A percentile compares a stretch with the other conserved stretches of the same genome.
These are phyloP conservation scores for Globisporangium spinosum DNA, from an alignment of 352 stramenopile genomes.

Conservation along the genomic window DNA sequence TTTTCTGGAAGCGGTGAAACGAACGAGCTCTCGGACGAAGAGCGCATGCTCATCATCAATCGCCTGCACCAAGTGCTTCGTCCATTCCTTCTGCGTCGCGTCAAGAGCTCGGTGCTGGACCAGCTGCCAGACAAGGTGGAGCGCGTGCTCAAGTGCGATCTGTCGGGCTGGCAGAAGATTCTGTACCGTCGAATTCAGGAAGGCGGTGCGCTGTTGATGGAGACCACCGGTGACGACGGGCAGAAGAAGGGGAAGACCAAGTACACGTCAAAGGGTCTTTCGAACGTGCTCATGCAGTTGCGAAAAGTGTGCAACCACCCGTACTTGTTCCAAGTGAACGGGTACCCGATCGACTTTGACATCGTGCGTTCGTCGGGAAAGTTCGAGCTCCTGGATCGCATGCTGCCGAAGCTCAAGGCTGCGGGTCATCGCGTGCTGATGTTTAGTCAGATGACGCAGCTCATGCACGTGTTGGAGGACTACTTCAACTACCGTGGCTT, in stretches of 20 bases:
- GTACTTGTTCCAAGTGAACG: constrained; percentile 84
- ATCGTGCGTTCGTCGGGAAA: constrained; percentile 89
- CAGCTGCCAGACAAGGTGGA: constrained; percentile 87
- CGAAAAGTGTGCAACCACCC: constrained; percentile 89
- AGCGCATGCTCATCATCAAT: constrained; percentile 89
- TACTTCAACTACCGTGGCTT: constrained; percentile 90
- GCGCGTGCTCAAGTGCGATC: constrained; percentile 81
- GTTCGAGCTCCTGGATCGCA: constrained; percentile 95
- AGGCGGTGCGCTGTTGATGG: constrained; percentile 78
- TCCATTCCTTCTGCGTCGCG: constrained; percentile 78
- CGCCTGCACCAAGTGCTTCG: constrained; percentile 82
- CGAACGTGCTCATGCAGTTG: constrained; percentile 87
- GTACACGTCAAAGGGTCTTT: constrained; percentile 82
- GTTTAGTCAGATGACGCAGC: constrained; percentile 90
- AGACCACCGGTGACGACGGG: constrained; percentile 56
- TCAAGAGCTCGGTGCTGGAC: constrained; percentile 86
- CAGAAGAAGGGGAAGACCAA: constrained; percentile 77
- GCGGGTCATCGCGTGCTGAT: constrained; percentile 90
- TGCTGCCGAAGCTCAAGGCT: constrained; percentile 93
- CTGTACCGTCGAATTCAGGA: constrained; percentile 87
- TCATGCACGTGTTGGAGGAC: constrained; percentile 89
- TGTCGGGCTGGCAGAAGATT: constrained; percentile 88
- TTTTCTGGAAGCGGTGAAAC: constrained; percentile 74
- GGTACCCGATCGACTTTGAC: constrained; percentile 84
- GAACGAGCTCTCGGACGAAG: constrained; percentile 84